Evolutionary conservation across 192 early-diverging fungal species (phyloP).

Genomic region (Pilobolus umbonatus): DNA sequence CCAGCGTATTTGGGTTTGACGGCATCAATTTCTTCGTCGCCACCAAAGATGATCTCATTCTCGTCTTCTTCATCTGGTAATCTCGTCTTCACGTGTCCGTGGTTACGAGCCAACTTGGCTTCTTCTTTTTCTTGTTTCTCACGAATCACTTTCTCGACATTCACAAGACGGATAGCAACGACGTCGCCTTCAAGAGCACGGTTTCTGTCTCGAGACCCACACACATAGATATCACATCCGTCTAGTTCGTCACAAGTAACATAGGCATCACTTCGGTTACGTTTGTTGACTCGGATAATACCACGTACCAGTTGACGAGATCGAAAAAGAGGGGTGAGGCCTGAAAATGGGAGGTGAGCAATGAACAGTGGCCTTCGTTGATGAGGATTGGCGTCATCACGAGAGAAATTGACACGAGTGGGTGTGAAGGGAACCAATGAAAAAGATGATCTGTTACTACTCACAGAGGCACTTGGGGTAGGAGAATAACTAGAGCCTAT

Average conservation of each 20-base stretch:
- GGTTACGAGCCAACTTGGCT: constrained; percentile 47
- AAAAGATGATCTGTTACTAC: constrained; percentile 27
- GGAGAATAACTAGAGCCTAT: no score
- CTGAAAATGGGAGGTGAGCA: constrained; percentile 51
- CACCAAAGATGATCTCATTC: constrained; percentile 43
- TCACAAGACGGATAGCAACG: constrained; percentile 67
- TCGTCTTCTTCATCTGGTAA: constrained; percentile 51
- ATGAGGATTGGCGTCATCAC: constrained; percentile 43
- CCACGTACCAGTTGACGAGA: constrained; percentile 60
- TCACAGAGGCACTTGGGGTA: neutral
- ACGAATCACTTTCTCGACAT: constrained; percentile 55
- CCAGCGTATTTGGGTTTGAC: constrained; percentile 53
- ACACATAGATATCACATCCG: constrained; percentile 75
- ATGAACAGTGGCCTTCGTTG: constrained; percentile 50
- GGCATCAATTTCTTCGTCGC: constrained; percentile 48
- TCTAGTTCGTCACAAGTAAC: constrained; percentile 69
- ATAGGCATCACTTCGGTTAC: constrained; percentile 83
- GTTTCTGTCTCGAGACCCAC: constrained; percentile 68
- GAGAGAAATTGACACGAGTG: constrained; percentile 40
- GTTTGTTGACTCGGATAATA: constrained; percentile 79
- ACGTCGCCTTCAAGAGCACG: constrained; percentile 81
- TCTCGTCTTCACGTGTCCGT: constrained; percentile 36
- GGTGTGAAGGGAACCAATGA: constrained; percentile 37
- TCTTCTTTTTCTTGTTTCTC: constrained; percentile 56
- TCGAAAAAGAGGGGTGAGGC: constrained; percentile 44